Base-by-base conservation (phyloP, 2,329 filamentous ascomycete genomes). In the Clonostachys solani region DNA sequence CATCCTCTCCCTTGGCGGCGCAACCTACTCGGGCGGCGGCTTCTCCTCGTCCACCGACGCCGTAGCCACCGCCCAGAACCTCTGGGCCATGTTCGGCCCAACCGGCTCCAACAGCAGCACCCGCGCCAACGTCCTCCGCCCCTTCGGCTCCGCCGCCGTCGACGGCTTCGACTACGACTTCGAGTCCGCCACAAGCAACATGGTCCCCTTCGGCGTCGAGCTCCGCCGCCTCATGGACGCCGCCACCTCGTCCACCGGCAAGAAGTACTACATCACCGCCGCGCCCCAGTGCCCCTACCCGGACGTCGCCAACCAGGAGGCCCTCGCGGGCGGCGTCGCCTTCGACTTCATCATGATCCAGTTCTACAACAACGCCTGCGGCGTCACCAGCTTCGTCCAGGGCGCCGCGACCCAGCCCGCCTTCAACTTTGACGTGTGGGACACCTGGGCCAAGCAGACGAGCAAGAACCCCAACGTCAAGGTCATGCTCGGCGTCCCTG, bases 151-250 rank as follows among this genome's bases (percentile, higher is more conserved):
- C 12, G 79, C 82, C 10, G 71, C 80, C 5, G 67, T 91, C 40
- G 85, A 91, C 60, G 87, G 87, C 5, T 89, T 91, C 61, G 87
- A 91, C 64, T 81, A 90, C 52, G 87, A 91, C 61, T 83, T 90
- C 51, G 86, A 90, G 66, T 71, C 78, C 5, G 63, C 65, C 4
- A 75, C 78, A 13, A 63, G 64, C 43, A 83, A 87, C 65, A 81
- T 86, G 66, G 72, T 70, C 1, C 66, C 78, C 2, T 87, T 89
- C 54, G 83, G 76, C 2, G 68, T 72, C 36, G 68, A 75, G 46
- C 73, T 89, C 10, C 78, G 83, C 33, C 55, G 61, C 15, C 63
- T 74, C 34, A 83, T 84, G 72, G 70, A 81, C 53, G 43, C 40
- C 13, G 19, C 46, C 35, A 34, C 37, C 2, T 66, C 66, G 17